Percentiles rank a stretch among this genome's conserved stretches.
phyloP scores from a whole-genome alignment of 345 rosid genomes.

The Reutealis trisperma region DNA sequence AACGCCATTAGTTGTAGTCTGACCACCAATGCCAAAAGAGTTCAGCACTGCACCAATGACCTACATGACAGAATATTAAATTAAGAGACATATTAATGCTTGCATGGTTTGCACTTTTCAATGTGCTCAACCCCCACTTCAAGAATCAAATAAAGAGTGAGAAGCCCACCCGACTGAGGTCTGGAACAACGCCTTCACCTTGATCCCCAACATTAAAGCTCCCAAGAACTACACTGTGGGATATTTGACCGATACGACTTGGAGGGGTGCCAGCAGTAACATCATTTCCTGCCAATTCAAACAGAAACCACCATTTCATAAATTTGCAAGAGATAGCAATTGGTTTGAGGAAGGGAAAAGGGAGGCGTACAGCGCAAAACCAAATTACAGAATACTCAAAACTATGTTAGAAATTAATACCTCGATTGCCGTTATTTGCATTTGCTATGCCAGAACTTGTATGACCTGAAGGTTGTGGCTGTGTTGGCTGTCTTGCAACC shows the following conservation, averaged over 20 bases:
- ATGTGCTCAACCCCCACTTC: slow-evolving; percentile 1
- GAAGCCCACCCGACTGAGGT: slow-evolving; percentile 56
- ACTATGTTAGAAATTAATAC: slow-evolving; percentile 30
- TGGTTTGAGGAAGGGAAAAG: neutral
- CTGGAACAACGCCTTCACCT: slow-evolving; percentile 68
- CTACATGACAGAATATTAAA: slow-evolving; percentile 40
- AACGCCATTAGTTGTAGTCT: slow-evolving; percentile 35
- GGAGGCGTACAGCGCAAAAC: neutral
- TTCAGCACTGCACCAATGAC: slow-evolving; percentile 86
- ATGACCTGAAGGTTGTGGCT: slow-evolving; percentile 53
- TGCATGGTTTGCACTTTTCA: neutral
- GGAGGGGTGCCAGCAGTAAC: slow-evolving; percentile 53
- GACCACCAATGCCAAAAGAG: slow-evolving; percentile 75
- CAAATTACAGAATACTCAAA: slow-evolving; percentile 4
- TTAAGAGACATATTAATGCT: neutral
- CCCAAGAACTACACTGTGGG: slow-evolving; percentile 89
- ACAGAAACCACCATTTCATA: slow-evolving; percentile 6
- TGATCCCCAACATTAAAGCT: slow-evolving; percentile 79
- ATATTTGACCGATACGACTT: slow-evolving; percentile 63
- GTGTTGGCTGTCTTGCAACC: slow-evolving; percentile 77
- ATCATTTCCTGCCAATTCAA: slow-evolving; percentile 55
- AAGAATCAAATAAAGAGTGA: slow-evolving; percentile 20
- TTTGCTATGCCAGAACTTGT: slow-evolving; percentile 54
- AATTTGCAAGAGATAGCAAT: neutral
- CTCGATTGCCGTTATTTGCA: slow-evolving; percentile 46